These are phyloP conservation scores for Eucalyptus regnans DNA, from an alignment of 345 rosid species.

Conservation along the genomic window DNA sequence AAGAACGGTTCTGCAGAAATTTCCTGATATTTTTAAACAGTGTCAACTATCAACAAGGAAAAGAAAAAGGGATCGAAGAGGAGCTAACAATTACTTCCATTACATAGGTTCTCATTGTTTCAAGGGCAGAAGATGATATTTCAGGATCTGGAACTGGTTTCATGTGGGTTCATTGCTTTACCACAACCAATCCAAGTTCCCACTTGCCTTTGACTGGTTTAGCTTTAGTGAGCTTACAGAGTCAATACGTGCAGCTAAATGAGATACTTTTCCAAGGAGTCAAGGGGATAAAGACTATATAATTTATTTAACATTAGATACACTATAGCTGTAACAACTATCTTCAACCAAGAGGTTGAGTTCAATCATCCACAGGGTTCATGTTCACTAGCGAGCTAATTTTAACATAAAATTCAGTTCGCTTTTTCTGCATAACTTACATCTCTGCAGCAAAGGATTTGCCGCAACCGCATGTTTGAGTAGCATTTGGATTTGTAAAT, in stretches of 20 bases:
- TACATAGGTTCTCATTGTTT: not conserved
- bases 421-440: not conserved
- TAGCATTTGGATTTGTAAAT: slow-evolving; percentile 91
- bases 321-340: not conserved
- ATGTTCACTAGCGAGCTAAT: not conserved
- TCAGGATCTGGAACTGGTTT: not conserved
- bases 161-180: not conserved
- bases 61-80: not conserved
- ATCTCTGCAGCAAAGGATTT: slow-evolving; percentile 30
- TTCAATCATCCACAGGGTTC: not conserved
- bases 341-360: not conserved
- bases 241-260: not conserved
- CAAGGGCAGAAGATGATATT: not conserved
- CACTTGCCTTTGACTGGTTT: not conserved
- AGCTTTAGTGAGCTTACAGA: not conserved
- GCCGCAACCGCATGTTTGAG: slow-evolving; percentile 67
- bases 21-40: not conserved
- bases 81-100: not conserved
- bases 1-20: not conserved
- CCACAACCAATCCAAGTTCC: not conserved
- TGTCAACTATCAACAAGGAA: not conserved
- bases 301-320: not conserved
- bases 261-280: not conserved
- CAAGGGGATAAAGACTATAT: not conserved
- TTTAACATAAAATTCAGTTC: not conserved